Evolutionary conservation across 2,329 filamentous ascomycete genomes (phyloP).

Genomic region (Parastagonospora avenae): DNA sequence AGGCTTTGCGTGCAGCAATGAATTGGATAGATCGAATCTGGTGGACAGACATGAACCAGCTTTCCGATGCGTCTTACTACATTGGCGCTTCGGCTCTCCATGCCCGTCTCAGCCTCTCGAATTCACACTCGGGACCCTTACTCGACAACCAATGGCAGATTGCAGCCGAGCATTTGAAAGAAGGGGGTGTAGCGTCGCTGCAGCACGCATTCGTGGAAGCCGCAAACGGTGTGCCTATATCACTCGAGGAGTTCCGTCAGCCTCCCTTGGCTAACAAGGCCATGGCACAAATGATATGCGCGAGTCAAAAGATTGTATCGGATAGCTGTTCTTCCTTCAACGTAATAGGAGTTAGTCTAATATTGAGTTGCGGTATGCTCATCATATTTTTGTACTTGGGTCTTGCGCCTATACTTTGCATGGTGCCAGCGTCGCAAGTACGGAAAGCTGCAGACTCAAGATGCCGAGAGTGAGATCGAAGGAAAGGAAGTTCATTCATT

Average conservation of each 20-base stretch:
- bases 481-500: conserved; percentile 5
- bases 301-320: conserved; percentile 27
- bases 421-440: conserved; percentile 7
- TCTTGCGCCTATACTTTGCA: conserved; percentile 12
- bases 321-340: conserved; percentile 26
- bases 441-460: background rate
- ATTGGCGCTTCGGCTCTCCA: conserved; percentile 13
- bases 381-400: conserved; percentile 21
- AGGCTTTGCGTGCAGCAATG: conserved; percentile 5
- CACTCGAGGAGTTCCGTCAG: conserved; percentile 4
- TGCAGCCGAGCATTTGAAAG: conserved; percentile 40
- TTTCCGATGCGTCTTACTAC: conserved; percentile 8
- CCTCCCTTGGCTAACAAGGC: conserved; percentile 10
- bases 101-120: conserved; percentile 13
- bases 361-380: conserved; percentile 18
- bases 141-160: conserved; percentile 44
- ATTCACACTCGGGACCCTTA: conserved; percentile 19
- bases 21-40: conserved; percentile 7
- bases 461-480: conserved; percentile 1
- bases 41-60: conserved; percentile 3
- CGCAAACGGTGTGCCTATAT: conserved; percentile 11
- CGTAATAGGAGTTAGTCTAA: conserved; percentile 22
- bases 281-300: conserved; percentile 13
- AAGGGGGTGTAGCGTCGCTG: conserved; percentile 31
- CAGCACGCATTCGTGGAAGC: conserved; percentile 27